These are phyloP conservation scores for Suhomyces chickasaworum DNA, from an alignment of 1,139 yeast genomes.

Conservation along the genomic window DNA sequence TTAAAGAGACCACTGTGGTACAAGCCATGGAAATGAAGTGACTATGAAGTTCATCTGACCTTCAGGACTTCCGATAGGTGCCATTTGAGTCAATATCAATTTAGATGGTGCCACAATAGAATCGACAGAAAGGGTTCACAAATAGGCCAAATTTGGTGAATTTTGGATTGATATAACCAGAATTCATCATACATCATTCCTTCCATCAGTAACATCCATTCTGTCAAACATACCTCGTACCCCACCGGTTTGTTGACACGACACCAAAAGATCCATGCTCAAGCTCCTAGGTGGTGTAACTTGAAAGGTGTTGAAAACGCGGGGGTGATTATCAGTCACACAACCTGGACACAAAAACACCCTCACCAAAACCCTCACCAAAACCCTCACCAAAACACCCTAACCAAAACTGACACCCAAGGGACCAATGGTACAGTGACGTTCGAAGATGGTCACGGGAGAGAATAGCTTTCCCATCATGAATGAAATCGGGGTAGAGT, in stretches of 20 bases:
- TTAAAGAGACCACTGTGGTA: too few species aligned
- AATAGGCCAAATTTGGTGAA: neutral
- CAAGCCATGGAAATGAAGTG: too few species aligned
- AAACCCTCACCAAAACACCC: too few species aligned
- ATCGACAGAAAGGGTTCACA: neutral
- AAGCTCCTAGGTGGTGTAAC: conserved; percentile 5
- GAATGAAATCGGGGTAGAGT: too few species aligned
- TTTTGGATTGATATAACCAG: neutral
- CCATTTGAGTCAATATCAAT: neutral
- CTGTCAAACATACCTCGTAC: conserved; percentile 26
- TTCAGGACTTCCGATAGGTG: neutral
- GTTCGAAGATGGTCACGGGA: too few species aligned
- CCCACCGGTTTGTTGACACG: conserved; percentile 25
- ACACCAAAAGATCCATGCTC: conserved; percentile 24
- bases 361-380: too few species aligned
- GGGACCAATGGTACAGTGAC: too few species aligned
- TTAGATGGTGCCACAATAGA: neutral
- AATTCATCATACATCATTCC: neutral
- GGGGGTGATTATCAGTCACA: conserved; percentile 6
- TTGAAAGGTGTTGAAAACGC: conserved; percentile 7
- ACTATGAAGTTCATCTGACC: neutral
- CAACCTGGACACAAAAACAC: neutral
- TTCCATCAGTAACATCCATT: neutral
- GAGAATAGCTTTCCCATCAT: too few species aligned
- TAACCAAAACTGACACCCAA: neutral